These are phyloP conservation scores for Ogataea methanolica DNA, from an alignment of 805 yeast genomes.

Conservation along the genomic window DNA sequence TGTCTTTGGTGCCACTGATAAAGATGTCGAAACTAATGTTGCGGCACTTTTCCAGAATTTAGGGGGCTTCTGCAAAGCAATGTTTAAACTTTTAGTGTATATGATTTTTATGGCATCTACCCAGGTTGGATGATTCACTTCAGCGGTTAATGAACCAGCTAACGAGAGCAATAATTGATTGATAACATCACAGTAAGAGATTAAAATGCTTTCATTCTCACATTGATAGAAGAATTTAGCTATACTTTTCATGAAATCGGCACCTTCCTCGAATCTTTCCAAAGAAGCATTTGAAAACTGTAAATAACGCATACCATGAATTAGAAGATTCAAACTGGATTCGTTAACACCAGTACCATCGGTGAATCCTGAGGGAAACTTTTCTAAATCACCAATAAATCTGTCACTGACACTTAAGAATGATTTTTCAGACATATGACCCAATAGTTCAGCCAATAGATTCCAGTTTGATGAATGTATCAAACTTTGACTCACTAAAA, in stretches of 20 bases:
- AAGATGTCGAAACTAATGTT: constrained; percentile 62
- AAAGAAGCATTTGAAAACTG: constrained; percentile 78
- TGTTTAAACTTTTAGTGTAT: constrained; percentile 41
- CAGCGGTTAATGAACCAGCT: constrained; percentile 86
- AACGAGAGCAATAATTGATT: constrained; percentile 71
- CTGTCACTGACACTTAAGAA: constrained; percentile 88
- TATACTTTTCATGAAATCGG: constrained; percentile 81
- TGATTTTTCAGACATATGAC: constrained; percentile 82
- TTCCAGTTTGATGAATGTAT: constrained; percentile 93
- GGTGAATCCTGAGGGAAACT: constrained; percentile 53
- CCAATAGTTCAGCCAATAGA: constrained; percentile 80
- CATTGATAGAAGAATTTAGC: constrained; percentile 76
- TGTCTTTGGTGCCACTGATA: constrained; percentile 78
- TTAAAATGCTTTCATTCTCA: constrained; percentile 57
- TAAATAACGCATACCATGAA: constrained; percentile 89
- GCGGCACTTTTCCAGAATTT: constrained; percentile 66
- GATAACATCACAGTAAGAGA: constrained; percentile 83
- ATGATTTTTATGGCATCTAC: constrained; percentile 69
- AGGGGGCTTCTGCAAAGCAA: constrained; percentile 38
- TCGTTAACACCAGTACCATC: constrained; percentile 26
- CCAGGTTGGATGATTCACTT: constrained; percentile 96
- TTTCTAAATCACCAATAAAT: constrained; percentile 89
- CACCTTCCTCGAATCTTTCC: constrained; percentile 88
- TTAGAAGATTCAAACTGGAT: constrained; percentile 64
- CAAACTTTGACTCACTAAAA: constrained; percentile 54